These are phyloP conservation scores for Clitocybe nebularis DNA, from an alignment of 1,284 basidiomycete genomes.

Conservation along the genomic window DNA sequence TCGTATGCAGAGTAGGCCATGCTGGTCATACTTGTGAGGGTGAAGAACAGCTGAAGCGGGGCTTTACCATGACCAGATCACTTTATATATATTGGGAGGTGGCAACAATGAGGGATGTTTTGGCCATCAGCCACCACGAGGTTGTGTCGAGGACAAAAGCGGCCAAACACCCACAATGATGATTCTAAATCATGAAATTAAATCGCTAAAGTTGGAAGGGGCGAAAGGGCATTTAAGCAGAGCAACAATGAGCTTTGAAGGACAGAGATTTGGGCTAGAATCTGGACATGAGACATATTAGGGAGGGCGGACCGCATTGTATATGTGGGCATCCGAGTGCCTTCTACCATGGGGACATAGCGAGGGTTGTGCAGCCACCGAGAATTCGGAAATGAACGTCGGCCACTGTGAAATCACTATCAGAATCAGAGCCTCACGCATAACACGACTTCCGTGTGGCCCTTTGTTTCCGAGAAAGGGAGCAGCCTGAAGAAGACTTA, in stretches of 20 bases:
- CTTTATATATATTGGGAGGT: conserved; percentile 16
- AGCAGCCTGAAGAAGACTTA: no score
- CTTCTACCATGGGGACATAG: neutral
- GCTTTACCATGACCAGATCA: no score
- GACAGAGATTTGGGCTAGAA: no score
- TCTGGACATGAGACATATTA: no score
- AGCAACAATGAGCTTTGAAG: neutral
- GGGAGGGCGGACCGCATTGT: no score
- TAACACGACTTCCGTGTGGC: conserved; percentile 9
- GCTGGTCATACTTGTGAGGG: conserved; percentile 19
- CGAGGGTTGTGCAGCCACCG: neutral
- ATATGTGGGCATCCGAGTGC: no score
- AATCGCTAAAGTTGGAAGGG: conserved; percentile 7
- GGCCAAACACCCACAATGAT: conserved; percentile 7
- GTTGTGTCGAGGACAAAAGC: conserved; percentile 8
- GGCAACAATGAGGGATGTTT: conserved; percentile 13
- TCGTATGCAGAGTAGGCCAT: conserved; percentile 37
- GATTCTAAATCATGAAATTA: conserved; percentile 2
- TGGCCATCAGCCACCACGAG: conserved; percentile 15
- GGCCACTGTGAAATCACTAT: conserved; percentile 10
- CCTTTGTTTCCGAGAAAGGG: conserved; percentile 8
- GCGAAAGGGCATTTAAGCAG: neutral
- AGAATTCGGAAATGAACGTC: conserved; percentile 16
- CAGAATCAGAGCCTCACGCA: conserved; percentile 8
- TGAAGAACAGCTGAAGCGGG: conserved; percentile 10